A percentile compares a stretch with the other conserved stretches of the same genome.
phyloP scores from a whole-genome alignment of 192 early-diverging fungal genomes.

The Coemansia reversa region DNA sequence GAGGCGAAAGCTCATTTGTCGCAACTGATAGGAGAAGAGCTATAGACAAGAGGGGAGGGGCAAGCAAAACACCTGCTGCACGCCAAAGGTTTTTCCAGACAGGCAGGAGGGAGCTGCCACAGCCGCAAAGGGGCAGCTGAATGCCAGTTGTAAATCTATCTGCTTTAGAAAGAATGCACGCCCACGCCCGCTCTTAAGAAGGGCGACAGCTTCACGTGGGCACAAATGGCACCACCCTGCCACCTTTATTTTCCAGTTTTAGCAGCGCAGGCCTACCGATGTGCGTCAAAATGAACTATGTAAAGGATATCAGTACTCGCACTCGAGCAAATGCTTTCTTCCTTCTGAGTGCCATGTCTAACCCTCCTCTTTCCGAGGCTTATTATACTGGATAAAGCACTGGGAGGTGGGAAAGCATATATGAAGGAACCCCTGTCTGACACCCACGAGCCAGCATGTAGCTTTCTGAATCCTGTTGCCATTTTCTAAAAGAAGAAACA shows the following conservation, averaged over 20 bases:
- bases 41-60: background rate
- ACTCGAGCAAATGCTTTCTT: background rate
- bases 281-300: background rate
- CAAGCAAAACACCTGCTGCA: background rate
- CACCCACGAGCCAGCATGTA: background rate
- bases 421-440: background rate
- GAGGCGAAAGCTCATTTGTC: background rate
- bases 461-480: background rate
- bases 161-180: background rate
- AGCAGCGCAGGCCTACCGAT: background rate
- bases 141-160: background rate
- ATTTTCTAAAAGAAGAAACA: background rate
- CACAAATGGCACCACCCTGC: background rate
- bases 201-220: background rate
- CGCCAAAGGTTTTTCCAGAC: background rate
- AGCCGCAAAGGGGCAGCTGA: background rate
- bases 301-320: background rate
- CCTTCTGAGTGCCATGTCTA: background rate
- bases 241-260: background rate
- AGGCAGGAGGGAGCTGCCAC: background rate
- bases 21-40: background rate
- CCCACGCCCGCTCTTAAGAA: background rate
- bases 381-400: background rate
- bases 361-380: background rate
- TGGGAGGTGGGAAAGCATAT: background rate